Evolutionary conservation across 2,329 filamentous ascomycete genomes (phyloP).

Genomic region (Sarocladium strictum): DNA sequence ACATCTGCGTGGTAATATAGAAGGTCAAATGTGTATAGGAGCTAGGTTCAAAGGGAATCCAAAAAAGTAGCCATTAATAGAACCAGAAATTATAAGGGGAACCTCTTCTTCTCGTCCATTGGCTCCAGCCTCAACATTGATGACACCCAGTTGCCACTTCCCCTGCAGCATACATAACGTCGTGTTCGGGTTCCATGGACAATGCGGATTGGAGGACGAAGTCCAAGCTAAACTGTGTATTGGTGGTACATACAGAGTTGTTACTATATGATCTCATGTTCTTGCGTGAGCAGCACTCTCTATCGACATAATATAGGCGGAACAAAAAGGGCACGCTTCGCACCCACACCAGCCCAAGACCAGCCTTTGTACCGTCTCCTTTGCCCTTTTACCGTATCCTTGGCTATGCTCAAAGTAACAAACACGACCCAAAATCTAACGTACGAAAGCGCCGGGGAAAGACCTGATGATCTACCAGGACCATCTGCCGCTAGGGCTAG

Average conservation of each 20-base stretch:
- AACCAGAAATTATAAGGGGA: background rate
- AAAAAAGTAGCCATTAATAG: slow-evolving; percentile 1
- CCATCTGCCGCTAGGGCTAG: background rate
- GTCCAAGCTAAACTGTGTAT: too few relatives aligned
- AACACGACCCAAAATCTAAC: background rate
- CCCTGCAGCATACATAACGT: too few relatives aligned
- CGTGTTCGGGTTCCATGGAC: too few relatives aligned
- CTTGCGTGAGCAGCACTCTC: slow-evolving; percentile 1
- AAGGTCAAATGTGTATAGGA: background rate
- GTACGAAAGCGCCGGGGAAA: background rate
- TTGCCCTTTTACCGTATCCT: too few relatives aligned
- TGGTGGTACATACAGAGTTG: too few relatives aligned
- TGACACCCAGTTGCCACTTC: too few relatives aligned
- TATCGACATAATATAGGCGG: background rate
- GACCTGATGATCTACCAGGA: background rate
- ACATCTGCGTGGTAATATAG: background rate
- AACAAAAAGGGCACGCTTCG: background rate
- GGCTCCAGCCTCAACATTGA: too few relatives aligned
- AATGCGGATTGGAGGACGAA: too few relatives aligned
- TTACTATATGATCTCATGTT: background rate
- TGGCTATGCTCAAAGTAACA: too few relatives aligned
- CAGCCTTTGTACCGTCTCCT: too few relatives aligned
- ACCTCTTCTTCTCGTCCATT: background rate
- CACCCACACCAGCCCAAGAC: too few relatives aligned
- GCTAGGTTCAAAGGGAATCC: background rate